Conservation (phyloP, 768 basidiomycete genomes). For the Tubosaeta sp. region DNA sequence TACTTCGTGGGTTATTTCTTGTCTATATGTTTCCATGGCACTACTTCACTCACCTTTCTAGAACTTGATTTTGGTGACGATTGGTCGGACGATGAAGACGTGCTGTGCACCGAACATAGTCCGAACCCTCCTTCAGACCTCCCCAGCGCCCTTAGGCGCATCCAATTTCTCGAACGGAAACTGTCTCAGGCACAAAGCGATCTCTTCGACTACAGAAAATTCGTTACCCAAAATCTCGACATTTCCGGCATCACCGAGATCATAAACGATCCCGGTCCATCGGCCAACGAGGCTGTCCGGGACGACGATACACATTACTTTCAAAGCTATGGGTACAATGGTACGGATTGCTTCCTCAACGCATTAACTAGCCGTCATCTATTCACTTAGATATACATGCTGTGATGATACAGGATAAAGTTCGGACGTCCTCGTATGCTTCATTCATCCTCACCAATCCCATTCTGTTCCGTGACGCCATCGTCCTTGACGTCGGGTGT, state of each 20-base stretch:
- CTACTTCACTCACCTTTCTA: conserved; percentile 20
- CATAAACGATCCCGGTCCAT: conserved; percentile 32
- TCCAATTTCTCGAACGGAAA: conserved; percentile 58
- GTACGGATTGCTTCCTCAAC: conserved; percentile 36
- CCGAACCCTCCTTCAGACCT: conserved; percentile 28
- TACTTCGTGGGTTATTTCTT: conserved; percentile 66
- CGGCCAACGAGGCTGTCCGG: conserved; percentile 32
- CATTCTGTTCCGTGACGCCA: conserved; percentile 71
- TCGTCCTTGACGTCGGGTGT: conserved; percentile 94
- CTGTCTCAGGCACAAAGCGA: conserved; percentile 56
- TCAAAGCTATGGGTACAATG: conserved; percentile 83
- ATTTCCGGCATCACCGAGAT: conserved; percentile 41
- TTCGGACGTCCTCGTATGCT: conserved; percentile 90
- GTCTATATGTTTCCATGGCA: background rate
- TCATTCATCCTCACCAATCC: conserved; percentile 86
- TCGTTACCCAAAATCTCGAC: conserved; percentile 54
- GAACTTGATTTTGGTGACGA: conserved; percentile 65
- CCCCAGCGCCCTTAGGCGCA: conserved; percentile 37
- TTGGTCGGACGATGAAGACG: conserved; percentile 57
- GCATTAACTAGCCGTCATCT: background rate
- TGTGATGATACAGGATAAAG: conserved; percentile 94
- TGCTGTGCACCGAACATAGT: background rate
- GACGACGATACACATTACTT: conserved; percentile 97
- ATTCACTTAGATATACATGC: conserved; percentile 76
- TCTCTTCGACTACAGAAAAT: conserved; percentile 54